Conservation (phyloP, 352 stramenopile genomes). For the Phytophthora vignae region DNA sequence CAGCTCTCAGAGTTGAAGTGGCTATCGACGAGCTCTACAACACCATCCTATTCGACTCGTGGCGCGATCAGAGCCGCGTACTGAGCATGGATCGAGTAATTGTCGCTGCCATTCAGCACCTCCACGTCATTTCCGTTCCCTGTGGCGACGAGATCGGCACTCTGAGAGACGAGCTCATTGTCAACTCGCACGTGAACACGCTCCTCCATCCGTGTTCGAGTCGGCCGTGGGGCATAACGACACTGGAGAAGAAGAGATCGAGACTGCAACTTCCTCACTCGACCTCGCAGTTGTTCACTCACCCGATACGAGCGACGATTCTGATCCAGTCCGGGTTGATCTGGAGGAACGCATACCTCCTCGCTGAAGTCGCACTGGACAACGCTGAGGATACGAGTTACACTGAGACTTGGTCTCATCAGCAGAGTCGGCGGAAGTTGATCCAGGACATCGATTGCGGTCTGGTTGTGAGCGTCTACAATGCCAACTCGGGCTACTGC, state of each 20-base stretch:
- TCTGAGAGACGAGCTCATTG: slow-evolving; percentile 42
- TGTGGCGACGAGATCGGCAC: slow-evolving; percentile 10
- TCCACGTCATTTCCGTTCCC: slow-evolving; percentile 55
- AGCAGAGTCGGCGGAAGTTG: slow-evolving; percentile 6
- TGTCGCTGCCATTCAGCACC: slow-evolving; percentile 42
- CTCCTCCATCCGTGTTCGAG: slow-evolving; percentile 29
- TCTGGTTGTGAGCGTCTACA: slow-evolving; percentile 53
- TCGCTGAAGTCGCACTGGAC: slow-evolving; percentile 47
- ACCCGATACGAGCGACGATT: slow-evolving; percentile 14
- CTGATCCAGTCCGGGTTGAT: slow-evolving; percentile 63
- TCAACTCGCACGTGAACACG: slow-evolving; percentile 50
- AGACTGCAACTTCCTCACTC: slow-evolving; percentile 29
- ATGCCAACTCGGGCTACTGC: slow-evolving; percentile 45
- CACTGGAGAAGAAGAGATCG: slow-evolving; percentile 36
- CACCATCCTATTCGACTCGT: slow-evolving; percentile 23
- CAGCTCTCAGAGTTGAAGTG: slow-evolving; percentile 34
- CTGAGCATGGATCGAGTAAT: slow-evolving; percentile 50
- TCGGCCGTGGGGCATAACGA: slow-evolving; percentile 5
- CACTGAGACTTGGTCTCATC: slow-evolving; percentile 5
- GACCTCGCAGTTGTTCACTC: slow-evolving; percentile 18
- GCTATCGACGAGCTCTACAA: slow-evolving; percentile 43
- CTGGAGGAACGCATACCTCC: slow-evolving; percentile 62
- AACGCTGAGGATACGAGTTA: not conserved
- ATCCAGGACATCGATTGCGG: slow-evolving; percentile 34
- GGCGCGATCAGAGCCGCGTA: slow-evolving; percentile 2